Evolutionary conservation across 345 rosid genomes (phyloP).

Genomic region (Garcia nutans): DNA sequence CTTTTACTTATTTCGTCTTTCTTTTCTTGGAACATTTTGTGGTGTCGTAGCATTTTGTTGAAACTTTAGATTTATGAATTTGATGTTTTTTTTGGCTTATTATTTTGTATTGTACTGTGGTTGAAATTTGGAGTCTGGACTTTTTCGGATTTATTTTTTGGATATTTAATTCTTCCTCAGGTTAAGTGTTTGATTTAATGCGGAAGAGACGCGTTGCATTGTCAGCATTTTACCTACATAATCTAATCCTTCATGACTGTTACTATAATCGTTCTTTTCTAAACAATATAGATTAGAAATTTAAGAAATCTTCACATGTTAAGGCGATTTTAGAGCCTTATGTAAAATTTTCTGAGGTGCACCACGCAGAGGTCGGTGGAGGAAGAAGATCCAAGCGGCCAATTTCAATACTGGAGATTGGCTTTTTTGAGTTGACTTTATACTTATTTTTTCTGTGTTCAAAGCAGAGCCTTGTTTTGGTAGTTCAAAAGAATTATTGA

Average conservation of each 20-base stretch:
- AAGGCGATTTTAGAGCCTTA: not conserved
- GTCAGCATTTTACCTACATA: not conserved
- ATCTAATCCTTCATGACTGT: not conserved
- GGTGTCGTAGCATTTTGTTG: not conserved
- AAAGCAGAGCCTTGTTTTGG: not conserved
- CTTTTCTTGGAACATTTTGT: not conserved
- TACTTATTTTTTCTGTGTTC: not conserved
- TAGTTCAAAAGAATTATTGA: not conserved
- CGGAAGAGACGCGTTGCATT: slow-evolving; percentile 19
- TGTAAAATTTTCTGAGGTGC: not conserved
- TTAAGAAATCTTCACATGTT: not conserved
- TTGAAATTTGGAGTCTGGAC: not conserved
- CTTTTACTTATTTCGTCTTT: not conserved
- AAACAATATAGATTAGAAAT: not conserved
- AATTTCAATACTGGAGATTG: not conserved
- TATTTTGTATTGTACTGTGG: not conserved
- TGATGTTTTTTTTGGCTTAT: not conserved
- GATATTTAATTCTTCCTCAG: slow-evolving; percentile 1
- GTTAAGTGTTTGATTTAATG: slow-evolving; percentile 39
- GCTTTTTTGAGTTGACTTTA: not conserved
- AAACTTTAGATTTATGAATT: not conserved
- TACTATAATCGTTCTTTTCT: not conserved
- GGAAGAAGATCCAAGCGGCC: not conserved
- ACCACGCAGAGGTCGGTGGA: not conserved
- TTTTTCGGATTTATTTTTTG: not conserved